Evolutionary conservation across 768 basidiomycete species (phyloP), one percentile per base, ranked within the genome.

Genomic region (Auricularia cornea): DNA sequence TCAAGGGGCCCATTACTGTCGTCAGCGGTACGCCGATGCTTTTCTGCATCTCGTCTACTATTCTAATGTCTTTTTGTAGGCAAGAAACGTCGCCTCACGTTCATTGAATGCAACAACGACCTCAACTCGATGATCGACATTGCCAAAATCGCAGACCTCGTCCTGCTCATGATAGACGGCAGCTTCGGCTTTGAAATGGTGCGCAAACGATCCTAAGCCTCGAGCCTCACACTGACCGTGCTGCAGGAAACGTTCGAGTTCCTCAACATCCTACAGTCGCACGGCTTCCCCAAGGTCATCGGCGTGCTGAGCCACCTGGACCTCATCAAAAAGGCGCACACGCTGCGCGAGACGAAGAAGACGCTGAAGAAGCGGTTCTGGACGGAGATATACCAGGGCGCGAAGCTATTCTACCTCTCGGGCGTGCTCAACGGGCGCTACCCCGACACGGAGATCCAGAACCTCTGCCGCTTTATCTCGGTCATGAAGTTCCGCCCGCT

Each of bases 121-220:
- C 23, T 98, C 68, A 94, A 94, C 74, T 93, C 94, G 60, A 98
- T 98, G 96, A 92, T 98, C 67, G 97, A 99, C 80, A 82, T 98
- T 69, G 96, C 88, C 62, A 99, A 99, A 76, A 85, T 98, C 63
- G 97, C 92, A 8, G 97, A 98, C 76, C 81, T 99, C 63, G 91
- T 98, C 3, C 81, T 99, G 54, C 85, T 99, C 66, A 95, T 98
- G 94, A 88, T 98, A 67, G 97, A 99, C 71, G 96, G 90, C 3
- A 94, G 92, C 30, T 98, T 94, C 74, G 97, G 97, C 3, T 96
- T 98, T 68, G 97, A 98, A 77, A 99, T 98, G 97, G 96, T 94
- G 67, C 66, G 85, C 70, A 26, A n/a, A 20, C 14, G 3, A 2
- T 35, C 8, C 20, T 28, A 6, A 2, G 52, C 20, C 1, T 10